Evolutionary conservation across 768 basidiomycete genomes (phyloP).

Genomic region (Leccinum uliginosum): DNA sequence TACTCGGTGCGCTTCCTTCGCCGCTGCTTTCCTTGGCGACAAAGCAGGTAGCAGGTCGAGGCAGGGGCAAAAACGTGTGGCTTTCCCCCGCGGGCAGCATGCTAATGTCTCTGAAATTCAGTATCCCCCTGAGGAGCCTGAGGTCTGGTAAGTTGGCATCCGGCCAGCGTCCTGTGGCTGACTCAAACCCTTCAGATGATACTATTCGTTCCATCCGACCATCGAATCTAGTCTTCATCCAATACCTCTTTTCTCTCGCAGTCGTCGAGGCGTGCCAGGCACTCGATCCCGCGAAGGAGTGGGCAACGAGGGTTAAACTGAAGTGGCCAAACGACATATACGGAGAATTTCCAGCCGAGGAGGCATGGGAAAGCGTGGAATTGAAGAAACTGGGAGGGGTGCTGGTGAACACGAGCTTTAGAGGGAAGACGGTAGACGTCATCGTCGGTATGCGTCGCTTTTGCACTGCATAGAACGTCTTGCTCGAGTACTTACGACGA

Average conservation of each 20-base stretch:
- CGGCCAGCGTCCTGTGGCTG: background rate
- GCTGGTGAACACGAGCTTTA: constrained; percentile 82
- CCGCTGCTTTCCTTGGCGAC: constrained; percentile 84
- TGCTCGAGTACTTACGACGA: background rate
- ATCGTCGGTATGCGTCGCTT: constrained; percentile 64
- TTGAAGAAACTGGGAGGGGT: constrained; percentile 87
- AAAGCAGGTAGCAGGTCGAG: constrained; percentile 82
- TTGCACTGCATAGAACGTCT: background rate
- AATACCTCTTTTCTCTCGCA: constrained; percentile 88
- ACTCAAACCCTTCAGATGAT: background rate
- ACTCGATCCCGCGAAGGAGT: constrained; percentile 40
- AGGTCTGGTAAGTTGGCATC: constrained; percentile 5
- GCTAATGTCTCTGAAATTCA: constrained; percentile 45
- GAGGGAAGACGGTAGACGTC: constrained; percentile 66
- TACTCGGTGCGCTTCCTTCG: constrained; percentile 64
- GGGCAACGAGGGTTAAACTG: constrained; percentile 59
- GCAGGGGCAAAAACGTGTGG: constrained; percentile 88
- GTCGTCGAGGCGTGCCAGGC: constrained; percentile 79
- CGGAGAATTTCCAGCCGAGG: constrained; percentile 48
- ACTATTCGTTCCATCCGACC: constrained; percentile 23
- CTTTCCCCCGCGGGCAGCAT: constrained; percentile 89
- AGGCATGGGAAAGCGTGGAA: constrained; percentile 30
- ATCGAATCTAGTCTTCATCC: constrained; percentile 80
- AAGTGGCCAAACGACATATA: constrained; percentile 99
- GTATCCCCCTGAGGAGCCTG: constrained; percentile 15